A percentile compares a stretch with the other conserved stretches of the same genome.
Evolutionary conservation across 2,329 filamentous ascomycete species (phyloP).

Genomic region (Monilinia polystroma): DNA sequence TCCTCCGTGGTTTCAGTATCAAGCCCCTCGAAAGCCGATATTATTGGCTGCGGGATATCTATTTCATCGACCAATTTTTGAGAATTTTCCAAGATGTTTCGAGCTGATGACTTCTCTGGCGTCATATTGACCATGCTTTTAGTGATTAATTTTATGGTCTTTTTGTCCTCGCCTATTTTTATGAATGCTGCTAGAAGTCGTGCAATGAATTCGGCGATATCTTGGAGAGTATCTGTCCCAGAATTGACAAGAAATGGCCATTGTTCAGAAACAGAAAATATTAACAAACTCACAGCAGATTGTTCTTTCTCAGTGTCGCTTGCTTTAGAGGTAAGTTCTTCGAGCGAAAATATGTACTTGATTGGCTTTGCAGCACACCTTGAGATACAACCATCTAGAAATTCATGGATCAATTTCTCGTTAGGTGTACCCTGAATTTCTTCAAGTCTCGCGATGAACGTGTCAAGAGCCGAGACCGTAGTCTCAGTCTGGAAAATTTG

Average conservation of each 20-base stretch:
- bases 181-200: slow-evolving; percentile 56
- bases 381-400: slow-evolving; percentile 79
- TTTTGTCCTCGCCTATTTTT: slow-evolving; percentile 51
- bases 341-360: slow-evolving; percentile 75
- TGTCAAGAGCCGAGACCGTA: slow-evolving; percentile 46
- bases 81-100: slow-evolving; percentile 33
- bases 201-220: slow-evolving; percentile 58
- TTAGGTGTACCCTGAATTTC: slow-evolving; percentile 36
- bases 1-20: slow-evolving; percentile 9
- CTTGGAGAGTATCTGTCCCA: slow-evolving; percentile 46
- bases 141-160: slow-evolving; percentile 47
- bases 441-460: slow-evolving; percentile 46
- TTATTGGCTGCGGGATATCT: slow-evolving; percentile 27
- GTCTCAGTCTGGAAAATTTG: slow-evolving; percentile 59
- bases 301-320: slow-evolving; percentile 37
- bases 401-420: slow-evolving; percentile 57
- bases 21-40: background rate
- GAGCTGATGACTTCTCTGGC: slow-evolving; percentile 42
- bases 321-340: slow-evolving; percentile 49
- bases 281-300: slow-evolving; percentile 59
- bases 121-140: slow-evolving; percentile 45
- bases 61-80: slow-evolving; percentile 36
- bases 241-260: slow-evolving; percentile 65
- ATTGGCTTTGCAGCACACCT: slow-evolving; percentile 75
- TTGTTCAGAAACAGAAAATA: slow-evolving; percentile 73